Evolutionary conservation across 2,329 filamentous ascomycete genomes (phyloP), one percentile per base, ranked within the genome.

Genomic region (Lachnellula hyalina): DNA sequence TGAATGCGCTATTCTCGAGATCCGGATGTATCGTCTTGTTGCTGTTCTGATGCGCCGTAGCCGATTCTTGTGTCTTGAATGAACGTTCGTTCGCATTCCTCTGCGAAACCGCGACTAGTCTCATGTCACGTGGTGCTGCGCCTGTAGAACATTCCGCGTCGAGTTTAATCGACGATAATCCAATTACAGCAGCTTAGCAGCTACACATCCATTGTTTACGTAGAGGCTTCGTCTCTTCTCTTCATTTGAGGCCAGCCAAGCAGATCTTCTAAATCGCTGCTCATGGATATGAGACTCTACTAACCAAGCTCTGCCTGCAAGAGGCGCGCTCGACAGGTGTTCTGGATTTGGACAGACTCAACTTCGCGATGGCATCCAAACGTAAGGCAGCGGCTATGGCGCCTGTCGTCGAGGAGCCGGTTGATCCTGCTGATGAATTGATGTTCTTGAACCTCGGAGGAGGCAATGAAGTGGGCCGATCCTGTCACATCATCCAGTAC

Each of bases 401-500:
- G 52, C 71, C 77, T 5, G 75, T 73, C 14, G 81, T 85, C 42
- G 90, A 96, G 55, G 91, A 96, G 67, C 90, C 91, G 1, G 87
- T 96, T 55, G 93, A 97, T 66, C 91, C 94, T 4, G 84, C 91
- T 1, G 94, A 99, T 69, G 91, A 97, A 77, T 82, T 99, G 55
- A 89, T 91, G 75, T 99, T 99, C 68, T 81, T 96, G 52, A 95
- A 90, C 66, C 77, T 99, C 38, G 94, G 94, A 58, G 94, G 94
- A 58, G 94, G 94, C 63, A 97, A 96, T 72, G 94, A 99, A 74
- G 94, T 99, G 59, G 94, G 94, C 52, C 82, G 94, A 62, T 97
- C 94, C 62, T 97, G 94, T 72, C 94, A 99, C 71, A 96, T 99
- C 65, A 85, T 99, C 57, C 91, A 97, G 69, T 99, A 99, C 81